Percentiles rank a stretch among this genome's conserved stretches.
These are phyloP conservation scores for Hymenoscyphus repandus DNA, from an alignment of 2,329 filamentous ascomycete species.

Conservation along the genomic window DNA sequence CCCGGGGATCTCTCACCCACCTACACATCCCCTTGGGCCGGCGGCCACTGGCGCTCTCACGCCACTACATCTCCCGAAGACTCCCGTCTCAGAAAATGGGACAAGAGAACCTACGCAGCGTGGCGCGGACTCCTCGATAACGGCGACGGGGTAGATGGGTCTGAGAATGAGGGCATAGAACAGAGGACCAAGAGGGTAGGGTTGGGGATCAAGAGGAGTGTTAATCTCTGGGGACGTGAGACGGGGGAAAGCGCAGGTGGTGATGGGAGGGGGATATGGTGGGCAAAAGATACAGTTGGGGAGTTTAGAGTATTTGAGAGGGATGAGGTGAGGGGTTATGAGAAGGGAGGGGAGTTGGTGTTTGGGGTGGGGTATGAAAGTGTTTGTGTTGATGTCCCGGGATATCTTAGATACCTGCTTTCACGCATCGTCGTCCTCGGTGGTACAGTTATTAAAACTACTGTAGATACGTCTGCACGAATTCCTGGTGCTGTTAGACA, in stretches of 20 bases:
- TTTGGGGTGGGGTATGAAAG: slow-evolving; percentile 14
- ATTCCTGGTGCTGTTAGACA: slow-evolving; percentile 11
- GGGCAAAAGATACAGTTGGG: not conserved
- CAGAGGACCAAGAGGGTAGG: slow-evolving; percentile 16
- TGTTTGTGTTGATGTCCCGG: slow-evolving; percentile 16
- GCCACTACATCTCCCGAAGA: slow-evolving; percentile 28
- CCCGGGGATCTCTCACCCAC: slow-evolving; percentile 29
- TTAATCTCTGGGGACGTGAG: slow-evolving; percentile 5
- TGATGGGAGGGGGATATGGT: not conserved
- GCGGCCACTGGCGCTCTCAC: slow-evolving; percentile 43
- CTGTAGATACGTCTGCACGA: slow-evolving; percentile 2
- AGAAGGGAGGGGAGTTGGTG: too few relatives aligned
- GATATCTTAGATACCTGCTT: slow-evolving; percentile 24
- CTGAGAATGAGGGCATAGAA: slow-evolving; percentile 13
- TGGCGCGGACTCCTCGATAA: slow-evolving; percentile 32
- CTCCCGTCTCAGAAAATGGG: slow-evolving; percentile 35
- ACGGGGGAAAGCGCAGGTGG: not conserved
- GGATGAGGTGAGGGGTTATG: too few relatives aligned
- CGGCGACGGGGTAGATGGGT: not conserved
- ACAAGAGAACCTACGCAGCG: slow-evolving; percentile 37
- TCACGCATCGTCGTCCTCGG: slow-evolving; percentile 15
- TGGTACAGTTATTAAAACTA: slow-evolving; percentile 2
- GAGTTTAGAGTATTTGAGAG: too few relatives aligned
- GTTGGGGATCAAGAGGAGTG: slow-evolving; percentile 13
- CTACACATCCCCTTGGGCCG: slow-evolving; percentile 35